These are phyloP conservation scores for Fusarium equiseti DNA, from an alignment of 2,329 filamentous ascomycete genomes.

Conservation along the genomic window DNA sequence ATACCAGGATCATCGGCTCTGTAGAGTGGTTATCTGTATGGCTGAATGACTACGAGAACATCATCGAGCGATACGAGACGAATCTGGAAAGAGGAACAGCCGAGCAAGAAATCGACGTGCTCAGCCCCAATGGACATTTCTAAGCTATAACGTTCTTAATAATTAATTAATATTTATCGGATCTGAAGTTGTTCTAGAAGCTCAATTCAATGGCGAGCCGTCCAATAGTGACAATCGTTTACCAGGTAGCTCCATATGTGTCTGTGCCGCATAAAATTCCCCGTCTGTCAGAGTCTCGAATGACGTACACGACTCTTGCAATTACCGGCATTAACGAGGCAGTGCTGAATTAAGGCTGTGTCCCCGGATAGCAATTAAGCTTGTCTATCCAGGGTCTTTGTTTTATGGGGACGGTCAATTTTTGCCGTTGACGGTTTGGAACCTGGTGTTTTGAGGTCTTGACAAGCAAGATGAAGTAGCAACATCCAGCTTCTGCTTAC, in stretches of 20 bases:
- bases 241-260: background rate
- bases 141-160: slow-evolving; percentile 2
- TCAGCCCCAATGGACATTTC: slow-evolving; percentile 33
- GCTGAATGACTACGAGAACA: slow-evolving; percentile 33
- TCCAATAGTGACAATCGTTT: background rate
- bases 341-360: slow-evolving; percentile 19
- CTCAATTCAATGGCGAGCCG: background rate
- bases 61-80: slow-evolving; percentile 29
- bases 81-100: slow-evolving; percentile 32
- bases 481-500: background rate
- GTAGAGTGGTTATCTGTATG: slow-evolving; percentile 30
- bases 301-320: slow-evolving; percentile 38
- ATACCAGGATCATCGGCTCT: slow-evolving; percentile 35
- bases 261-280: background rate
- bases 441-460: slow-evolving; percentile 4
- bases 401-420: slow-evolving; percentile 35
- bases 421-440: slow-evolving; percentile 24
- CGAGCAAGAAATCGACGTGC: slow-evolving; percentile 26
- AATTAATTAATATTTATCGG: background rate
- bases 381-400: slow-evolving; percentile 27
- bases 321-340: slow-evolving; percentile 2
- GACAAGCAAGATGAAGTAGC: background rate
- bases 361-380: slow-evolving; percentile 25
- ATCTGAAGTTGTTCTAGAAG: slow-evolving; percentile 15
- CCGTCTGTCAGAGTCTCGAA: background rate